These are phyloP conservation scores for Colletotrichum sansevieriae DNA, from an alignment of 2,329 filamentous ascomycete genomes.

Conservation along the genomic window DNA sequence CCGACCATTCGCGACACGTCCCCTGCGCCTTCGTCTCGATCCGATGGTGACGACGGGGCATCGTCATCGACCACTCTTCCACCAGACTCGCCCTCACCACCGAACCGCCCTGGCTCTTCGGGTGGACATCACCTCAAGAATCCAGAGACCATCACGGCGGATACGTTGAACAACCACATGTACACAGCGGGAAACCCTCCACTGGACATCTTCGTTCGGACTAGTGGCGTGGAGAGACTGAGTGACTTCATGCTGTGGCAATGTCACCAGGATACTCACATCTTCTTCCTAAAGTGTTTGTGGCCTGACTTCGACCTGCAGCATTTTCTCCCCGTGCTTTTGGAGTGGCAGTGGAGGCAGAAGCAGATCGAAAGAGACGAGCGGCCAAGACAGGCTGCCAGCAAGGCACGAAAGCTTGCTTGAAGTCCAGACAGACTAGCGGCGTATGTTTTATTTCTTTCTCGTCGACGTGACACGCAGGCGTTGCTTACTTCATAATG, in stretches of 20 bases:
- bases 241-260: conserved; percentile 99
- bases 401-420: conserved; percentile 33
- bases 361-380: conserved; percentile 69
- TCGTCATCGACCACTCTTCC: conserved; percentile 73
- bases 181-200: conserved; percentile 90
- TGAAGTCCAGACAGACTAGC: neutral
- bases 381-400: conserved; percentile 52
- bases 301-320: conserved; percentile 98
- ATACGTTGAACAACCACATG: conserved; percentile 86
- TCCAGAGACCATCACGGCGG: conserved; percentile 86
- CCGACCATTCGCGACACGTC: conserved; percentile 64
- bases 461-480: neutral
- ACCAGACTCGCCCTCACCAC: conserved; percentile 64
- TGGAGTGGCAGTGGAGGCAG: conserved; percentile 86
- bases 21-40: conserved; percentile 59
- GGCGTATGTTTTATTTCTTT: neutral
- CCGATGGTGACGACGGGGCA: conserved; percentile 62
- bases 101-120: conserved; percentile 41
- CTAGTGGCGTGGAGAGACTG: conserved; percentile 90
- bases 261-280: conserved; percentile 90
- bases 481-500: conserved; percentile 17
- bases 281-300: conserved; percentile 90
- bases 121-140: conserved; percentile 59
- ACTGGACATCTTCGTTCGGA: conserved; percentile 90
- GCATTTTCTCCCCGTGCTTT: conserved; percentile 90